A percentile compares a stretch with the other conserved stretches of the same genome.
Conservation (phyloP, 306 rosid genomes). For the Argentina anserina region DNA sequence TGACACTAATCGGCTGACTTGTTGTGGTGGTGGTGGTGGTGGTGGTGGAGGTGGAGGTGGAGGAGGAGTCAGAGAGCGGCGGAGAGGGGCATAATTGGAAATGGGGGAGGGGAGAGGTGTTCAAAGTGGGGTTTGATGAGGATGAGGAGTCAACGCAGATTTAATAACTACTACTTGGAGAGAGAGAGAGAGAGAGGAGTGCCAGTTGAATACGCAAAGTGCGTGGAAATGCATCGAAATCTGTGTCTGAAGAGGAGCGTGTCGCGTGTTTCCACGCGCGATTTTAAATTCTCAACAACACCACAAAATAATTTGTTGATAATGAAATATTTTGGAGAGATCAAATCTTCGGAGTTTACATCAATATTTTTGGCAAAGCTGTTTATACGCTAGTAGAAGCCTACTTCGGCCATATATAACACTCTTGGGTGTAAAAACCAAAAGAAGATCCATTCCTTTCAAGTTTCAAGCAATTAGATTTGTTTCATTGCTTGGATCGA, state of each 20-base stretch:
- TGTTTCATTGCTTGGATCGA: too few relatives aligned
- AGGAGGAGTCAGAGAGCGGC: background rate
- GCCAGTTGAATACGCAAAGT: conserved; percentile 61
- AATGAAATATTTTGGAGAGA: too few relatives aligned
- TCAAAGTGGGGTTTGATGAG: background rate
- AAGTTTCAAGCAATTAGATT: too few relatives aligned
- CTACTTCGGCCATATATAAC: too few relatives aligned
- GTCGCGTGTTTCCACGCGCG: background rate
- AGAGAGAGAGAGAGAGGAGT: conserved; percentile 29
- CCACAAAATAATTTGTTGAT: too few relatives aligned
- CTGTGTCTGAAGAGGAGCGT: background rate
- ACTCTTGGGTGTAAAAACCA: too few relatives aligned
- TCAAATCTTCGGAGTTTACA: too few relatives aligned
- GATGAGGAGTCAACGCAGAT: conserved; percentile 60
- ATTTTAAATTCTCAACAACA: too few relatives aligned
- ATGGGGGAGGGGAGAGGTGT: background rate
- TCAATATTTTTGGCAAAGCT: too few relatives aligned
- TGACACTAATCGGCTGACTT: background rate
- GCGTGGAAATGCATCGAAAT: conserved; percentile 33
- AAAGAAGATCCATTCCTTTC: too few relatives aligned
- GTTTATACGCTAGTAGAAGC: too few relatives aligned
- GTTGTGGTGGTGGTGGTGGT: background rate
- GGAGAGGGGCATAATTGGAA: conserved; percentile 21
- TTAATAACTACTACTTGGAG: conserved; percentile 31
- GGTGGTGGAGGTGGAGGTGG: background rate